phyloP scores from a whole-genome alignment of 768 basidiomycete species.

The Mycena maculata region DNA sequence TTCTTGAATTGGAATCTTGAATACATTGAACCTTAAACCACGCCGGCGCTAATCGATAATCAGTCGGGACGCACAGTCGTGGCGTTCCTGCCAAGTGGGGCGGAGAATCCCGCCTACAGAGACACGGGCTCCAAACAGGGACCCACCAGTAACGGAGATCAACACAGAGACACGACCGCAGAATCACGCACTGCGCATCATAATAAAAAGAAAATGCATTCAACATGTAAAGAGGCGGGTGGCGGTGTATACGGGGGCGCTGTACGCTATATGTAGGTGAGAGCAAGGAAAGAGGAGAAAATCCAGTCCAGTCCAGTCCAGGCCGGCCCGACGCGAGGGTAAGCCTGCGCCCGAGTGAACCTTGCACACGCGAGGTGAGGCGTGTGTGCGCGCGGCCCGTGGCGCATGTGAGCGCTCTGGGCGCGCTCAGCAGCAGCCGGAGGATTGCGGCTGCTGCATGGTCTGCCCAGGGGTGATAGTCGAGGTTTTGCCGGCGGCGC shows the following conservation, averaged over 20 bases:
- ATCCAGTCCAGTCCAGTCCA: constrained; percentile 32
- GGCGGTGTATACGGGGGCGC: constrained; percentile 36
- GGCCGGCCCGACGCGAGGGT: constrained; percentile 28
- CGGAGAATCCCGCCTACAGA: not conserved
- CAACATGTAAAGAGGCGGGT: constrained; percentile 35
- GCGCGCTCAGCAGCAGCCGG: constrained; percentile 70
- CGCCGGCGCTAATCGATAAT: not conserved
- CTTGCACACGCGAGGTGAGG: constrained; percentile 3
- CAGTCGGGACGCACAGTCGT: too few relatives aligned
- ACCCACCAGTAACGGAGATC: not conserved
- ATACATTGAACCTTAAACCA: not conserved
- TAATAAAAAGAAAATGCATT: constrained; percentile 36
- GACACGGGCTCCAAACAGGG: not conserved
- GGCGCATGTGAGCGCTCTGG: not conserved
- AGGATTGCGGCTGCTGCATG: constrained; percentile 64
- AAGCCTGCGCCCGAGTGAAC: not conserved
- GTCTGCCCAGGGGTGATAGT: constrained; percentile 72
- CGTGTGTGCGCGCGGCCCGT: not conserved
- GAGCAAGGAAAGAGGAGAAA: constrained; percentile 29
- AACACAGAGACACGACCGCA: not conserved
- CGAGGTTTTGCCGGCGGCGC: constrained; percentile 67
- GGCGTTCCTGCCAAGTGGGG: too few relatives aligned
- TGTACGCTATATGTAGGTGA: constrained; percentile 39
- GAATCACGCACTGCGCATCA: constrained; percentile 22
- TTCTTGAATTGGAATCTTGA: not conserved